A percentile compares a stretch with the other conserved stretches of the same genome.
Evolutionary conservation across 2,329 filamentous ascomycete species (phyloP).

Genomic region (Nectriaceae sp.): DNA sequence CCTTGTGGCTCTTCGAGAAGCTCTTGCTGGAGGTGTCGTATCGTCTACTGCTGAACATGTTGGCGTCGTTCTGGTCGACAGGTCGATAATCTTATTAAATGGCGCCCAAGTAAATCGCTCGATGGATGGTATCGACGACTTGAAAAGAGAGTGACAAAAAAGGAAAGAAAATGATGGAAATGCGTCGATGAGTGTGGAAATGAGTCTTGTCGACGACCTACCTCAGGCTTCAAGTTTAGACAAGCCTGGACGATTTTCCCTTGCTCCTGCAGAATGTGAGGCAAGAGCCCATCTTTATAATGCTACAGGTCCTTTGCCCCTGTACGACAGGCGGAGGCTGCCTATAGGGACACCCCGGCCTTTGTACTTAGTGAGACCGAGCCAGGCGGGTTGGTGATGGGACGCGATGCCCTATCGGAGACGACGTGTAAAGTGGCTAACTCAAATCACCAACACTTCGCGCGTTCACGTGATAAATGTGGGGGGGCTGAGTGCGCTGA

Average conservation of each 20-base stretch:
- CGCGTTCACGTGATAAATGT: conserved; percentile 20
- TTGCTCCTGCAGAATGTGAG: conserved; percentile 14
- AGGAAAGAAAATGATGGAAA: conserved; percentile 16
- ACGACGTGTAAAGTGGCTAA: conserved; percentile 17
- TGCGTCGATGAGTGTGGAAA: conserved; percentile 7
- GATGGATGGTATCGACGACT: conserved; percentile 11
- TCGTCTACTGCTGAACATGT: conserved; percentile 51
- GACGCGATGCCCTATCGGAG: conserved; percentile 1
- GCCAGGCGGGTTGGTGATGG: conserved; percentile 21
- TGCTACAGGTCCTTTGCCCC: conserved; percentile 21
- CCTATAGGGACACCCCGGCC: conserved; percentile 24
- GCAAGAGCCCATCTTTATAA: conserved; percentile 29
- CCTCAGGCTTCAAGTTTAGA: conserved; percentile 31
- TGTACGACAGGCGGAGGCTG: conserved; percentile 19
- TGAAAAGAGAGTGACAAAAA: conserved; percentile 9
- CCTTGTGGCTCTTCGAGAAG: conserved; percentile 55
- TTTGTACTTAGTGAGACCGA: conserved; percentile 19
- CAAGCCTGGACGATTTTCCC: conserved; percentile 22
- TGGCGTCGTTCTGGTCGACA: conserved; percentile 8
- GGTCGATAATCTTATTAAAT: conserved; percentile 14
- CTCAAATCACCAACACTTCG: too few relatives aligned
- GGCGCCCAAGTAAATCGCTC: conserved; percentile 6
- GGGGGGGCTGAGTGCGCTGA: too few relatives aligned
- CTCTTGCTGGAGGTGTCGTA: conserved; percentile 50
- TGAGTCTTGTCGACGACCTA: conserved; percentile 27